Evolutionary conservation across 2,329 filamentous ascomycete genomes (phyloP), one percentile per base, ranked within the genome.

Genomic region (Verticillium albo-atrum): DNA sequence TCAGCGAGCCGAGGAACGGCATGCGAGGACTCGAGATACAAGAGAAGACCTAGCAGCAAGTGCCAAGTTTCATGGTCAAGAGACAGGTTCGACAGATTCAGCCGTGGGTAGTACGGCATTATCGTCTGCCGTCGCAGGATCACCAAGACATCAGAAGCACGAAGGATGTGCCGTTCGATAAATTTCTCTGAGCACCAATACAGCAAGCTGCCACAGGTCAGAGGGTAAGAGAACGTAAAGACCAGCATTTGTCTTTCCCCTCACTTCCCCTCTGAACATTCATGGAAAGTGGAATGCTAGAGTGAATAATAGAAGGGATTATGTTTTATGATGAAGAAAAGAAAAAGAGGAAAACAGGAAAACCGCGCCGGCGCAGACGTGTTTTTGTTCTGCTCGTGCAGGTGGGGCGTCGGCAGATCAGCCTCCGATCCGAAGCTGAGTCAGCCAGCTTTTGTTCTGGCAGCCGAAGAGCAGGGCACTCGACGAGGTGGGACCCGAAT

Each of bases 231-330:
- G 74, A 72, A 72, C 75, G 77, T 73, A 64, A 60, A 47, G 63
- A 60, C 69, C 60, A 58, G 58, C 56, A 17, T 79, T 72, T 59
- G 67, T 87, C 86, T 89, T 69, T 86, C 86, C 85, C 85, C 81
- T 85, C 82, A 77, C 89, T 89, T 89, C 87, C 87, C 87, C 85
- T 89, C 86, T 82, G 79, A 73, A 70, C 77, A 79, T 81, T 78
- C 82, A 78, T 77, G 72, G 75, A 74, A 73, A 71, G 77, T 75
- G 75, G 77, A 79, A 82, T 77, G 75, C 78, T 81, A 83, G 85
- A 89, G 86, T 89, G 86, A 88, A 89, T 89, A 88, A 89, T 89
- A 83, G 82, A 83, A 78, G 81, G 79, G 80, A 81, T 78, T 72
- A 61, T 66, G 66, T 68, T 71, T 70, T 72, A 67, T 74, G 70